phyloP scores from a whole-genome alignment of 1,284 basidiomycete genomes.

The Grifola frondosa region DNA sequence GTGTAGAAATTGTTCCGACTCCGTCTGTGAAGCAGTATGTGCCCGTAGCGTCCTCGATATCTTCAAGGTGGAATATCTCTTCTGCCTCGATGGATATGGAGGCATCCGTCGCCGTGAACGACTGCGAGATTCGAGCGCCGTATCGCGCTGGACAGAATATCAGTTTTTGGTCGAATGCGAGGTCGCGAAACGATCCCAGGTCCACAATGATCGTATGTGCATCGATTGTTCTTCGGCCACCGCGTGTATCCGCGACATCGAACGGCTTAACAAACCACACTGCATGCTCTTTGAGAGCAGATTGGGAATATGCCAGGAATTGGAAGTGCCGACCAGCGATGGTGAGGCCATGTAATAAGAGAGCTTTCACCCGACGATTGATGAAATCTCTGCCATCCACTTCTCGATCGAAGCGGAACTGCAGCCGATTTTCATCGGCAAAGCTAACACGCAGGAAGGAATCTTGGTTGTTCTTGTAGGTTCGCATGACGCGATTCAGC shows the following conservation, averaged over 20 bases:
- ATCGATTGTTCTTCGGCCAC: conserved; percentile 34
- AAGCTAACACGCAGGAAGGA: conserved; percentile 67
- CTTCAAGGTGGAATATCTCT: conserved; percentile 45
- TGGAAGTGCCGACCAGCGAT: conserved; percentile 52
- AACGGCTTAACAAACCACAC: conserved; percentile 64
- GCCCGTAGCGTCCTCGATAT: conserved; percentile 39
- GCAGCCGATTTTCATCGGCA: conserved; percentile 52
- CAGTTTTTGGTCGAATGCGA: conserved; percentile 43
- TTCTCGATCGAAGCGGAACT: conserved; percentile 51
- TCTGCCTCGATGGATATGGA: conserved; percentile 52
- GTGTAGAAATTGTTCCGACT: conserved; percentile 62
- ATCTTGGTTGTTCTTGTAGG: conserved; percentile 47
- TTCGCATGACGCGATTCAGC: conserved; percentile 63
- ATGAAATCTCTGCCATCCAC: conserved; percentile 50
- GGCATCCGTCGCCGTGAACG: conserved; percentile 70
- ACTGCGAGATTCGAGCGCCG: conserved; percentile 69
- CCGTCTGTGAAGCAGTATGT: conserved; percentile 64
- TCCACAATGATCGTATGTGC: conserved; percentile 48
- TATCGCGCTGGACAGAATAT: conserved; percentile 68
- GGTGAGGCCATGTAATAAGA: conserved; percentile 44
- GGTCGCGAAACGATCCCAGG: conserved; percentile 52
- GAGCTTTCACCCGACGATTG: conserved; percentile 39
- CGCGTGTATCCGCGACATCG: conserved; percentile 19
- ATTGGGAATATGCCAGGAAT: conserved; percentile 59
- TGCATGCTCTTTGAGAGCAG: conserved; percentile 51